phyloP scores from a whole-genome alignment of 257 asterid species.

The Leptodermis oblonga region DNA sequence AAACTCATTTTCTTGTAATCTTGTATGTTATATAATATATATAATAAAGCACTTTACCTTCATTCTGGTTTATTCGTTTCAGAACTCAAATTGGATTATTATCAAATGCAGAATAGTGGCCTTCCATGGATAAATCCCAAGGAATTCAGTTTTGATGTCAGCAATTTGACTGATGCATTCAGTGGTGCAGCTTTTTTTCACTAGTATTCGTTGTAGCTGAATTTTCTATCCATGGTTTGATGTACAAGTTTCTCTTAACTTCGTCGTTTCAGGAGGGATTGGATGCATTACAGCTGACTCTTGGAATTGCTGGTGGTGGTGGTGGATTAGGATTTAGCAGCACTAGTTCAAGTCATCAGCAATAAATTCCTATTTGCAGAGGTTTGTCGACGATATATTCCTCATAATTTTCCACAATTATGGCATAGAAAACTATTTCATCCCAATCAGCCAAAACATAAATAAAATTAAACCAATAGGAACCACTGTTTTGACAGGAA shows the following conservation, averaged over 20 bases:
- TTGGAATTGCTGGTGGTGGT: slow-evolving; percentile 75
- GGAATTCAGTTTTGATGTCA: slow-evolving; percentile 37
- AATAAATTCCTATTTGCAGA: slow-evolving; percentile 84
- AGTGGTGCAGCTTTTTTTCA: slow-evolving; percentile 21
- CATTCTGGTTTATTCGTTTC: not conserved
- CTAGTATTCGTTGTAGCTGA: not conserved
- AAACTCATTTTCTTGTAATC: too few species aligned
- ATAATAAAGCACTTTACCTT: too few species aligned
- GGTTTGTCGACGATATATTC: slow-evolving; percentile 44
- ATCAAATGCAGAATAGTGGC: slow-evolving; percentile 66
- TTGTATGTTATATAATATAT: too few species aligned
- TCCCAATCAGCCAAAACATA: not conserved
- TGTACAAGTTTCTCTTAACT: not conserved
- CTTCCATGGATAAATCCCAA: slow-evolving; percentile 87
- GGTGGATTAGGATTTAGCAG: slow-evolving; percentile 81
- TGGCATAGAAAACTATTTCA: not conserved
- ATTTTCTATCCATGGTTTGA: not conserved
- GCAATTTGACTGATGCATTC: slow-evolving; percentile 40
- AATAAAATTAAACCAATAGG: slow-evolving; percentile 7
- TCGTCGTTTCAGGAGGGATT: slow-evolving; percentile 42
- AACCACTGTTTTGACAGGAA: slow-evolving; percentile 64
- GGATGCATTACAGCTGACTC: slow-evolving; percentile 47
- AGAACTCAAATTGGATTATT: not conserved
- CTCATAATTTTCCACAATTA: not conserved
- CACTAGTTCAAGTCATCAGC: slow-evolving; percentile 72